Evolutionary conservation across 164 flowering plant species (phyloP).

Genomic region (Magnolia kwangsiensis): DNA sequence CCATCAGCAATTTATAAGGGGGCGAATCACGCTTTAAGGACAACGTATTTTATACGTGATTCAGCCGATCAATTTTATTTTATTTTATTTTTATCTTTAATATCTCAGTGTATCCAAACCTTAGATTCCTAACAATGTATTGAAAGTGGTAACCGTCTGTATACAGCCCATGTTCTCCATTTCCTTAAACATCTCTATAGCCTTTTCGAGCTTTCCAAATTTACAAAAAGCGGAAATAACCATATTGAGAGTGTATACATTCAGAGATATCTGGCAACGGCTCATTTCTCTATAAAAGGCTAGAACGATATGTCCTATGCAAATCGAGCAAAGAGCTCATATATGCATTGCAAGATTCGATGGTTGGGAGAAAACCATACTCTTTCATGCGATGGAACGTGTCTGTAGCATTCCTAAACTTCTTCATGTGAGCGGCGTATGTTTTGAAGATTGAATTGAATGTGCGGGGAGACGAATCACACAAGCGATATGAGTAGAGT

Average conservation of each 20-base stretch:
- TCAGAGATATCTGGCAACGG: slow-evolving; percentile 54
- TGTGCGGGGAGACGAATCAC: slow-evolving; percentile 75
- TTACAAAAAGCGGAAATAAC: slow-evolving; percentile 60
- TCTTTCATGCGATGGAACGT: slow-evolving; percentile 66
- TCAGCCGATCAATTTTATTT: too few relatives aligned
- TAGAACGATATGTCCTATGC: slow-evolving; percentile 50
- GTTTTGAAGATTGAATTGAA: slow-evolving; percentile 75
- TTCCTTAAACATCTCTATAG: slow-evolving; percentile 51
- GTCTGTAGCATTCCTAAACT: slow-evolving; percentile 66
- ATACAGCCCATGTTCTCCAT: slow-evolving; percentile 60
- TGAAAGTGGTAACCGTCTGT: slow-evolving; percentile 52
- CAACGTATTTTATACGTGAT: too few relatives aligned
- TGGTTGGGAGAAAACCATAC: slow-evolving; percentile 73
- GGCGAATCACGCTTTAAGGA: too few relatives aligned
- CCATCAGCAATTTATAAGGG: too few relatives aligned
- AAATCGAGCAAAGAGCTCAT: slow-evolving; percentile 56
- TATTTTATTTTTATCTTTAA: too few relatives aligned
- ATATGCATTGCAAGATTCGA: slow-evolving; percentile 79
- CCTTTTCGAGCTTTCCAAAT: slow-evolving; percentile 60
- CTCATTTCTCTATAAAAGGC: slow-evolving; percentile 63
- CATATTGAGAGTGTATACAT: slow-evolving; percentile 74
- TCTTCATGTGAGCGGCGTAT: slow-evolving; percentile 80
- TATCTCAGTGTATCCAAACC: too few relatives aligned
- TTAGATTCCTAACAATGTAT: too few relatives aligned
- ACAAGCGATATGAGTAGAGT: slow-evolving; percentile 56